These are phyloP conservation scores for Mucor saturninus DNA, from an alignment of 371 early-diverging fungal genomes.

Conservation along the genomic window DNA sequence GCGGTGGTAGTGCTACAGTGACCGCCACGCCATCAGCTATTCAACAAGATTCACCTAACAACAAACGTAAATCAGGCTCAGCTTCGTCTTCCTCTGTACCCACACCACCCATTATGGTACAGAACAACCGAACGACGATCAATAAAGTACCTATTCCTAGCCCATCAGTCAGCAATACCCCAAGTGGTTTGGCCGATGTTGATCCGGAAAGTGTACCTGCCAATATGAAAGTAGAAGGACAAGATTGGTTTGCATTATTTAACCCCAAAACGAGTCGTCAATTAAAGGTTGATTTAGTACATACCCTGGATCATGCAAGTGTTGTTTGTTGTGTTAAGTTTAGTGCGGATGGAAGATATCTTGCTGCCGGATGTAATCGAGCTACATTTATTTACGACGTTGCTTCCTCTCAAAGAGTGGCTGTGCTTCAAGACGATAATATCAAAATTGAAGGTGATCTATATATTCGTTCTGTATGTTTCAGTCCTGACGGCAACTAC, in stretches of 20 bases:
- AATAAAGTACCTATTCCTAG: conserved; percentile 9
- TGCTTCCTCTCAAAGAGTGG: conserved; percentile 69
- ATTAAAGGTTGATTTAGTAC: conserved; percentile 83
- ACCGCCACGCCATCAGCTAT: conserved; percentile 8
- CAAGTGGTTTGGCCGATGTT: conserved; percentile 67
- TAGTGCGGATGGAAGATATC: conserved; percentile 87
- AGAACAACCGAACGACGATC: neutral
- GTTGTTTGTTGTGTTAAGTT: conserved; percentile 98
- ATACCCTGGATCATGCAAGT: conserved; percentile 84
- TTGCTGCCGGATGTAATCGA: conserved; percentile 96
- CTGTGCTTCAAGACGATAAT: conserved; percentile 79
- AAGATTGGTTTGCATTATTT: conserved; percentile 89
- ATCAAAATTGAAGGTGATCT: conserved; percentile 80
- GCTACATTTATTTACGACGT: conserved; percentile 91
- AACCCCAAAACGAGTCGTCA: conserved; percentile 74
- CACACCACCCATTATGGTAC: conserved; percentile 17
- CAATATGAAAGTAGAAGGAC: conserved; percentile 81
- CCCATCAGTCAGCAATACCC: conserved; percentile 13
- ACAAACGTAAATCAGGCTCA: conserved; percentile 15
- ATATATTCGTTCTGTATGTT: conserved; percentile 96
- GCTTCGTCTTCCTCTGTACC: conserved; percentile 9
- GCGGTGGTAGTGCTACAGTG: conserved; percentile 7
- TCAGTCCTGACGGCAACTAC: conserved; percentile 91
- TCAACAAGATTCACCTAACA: conserved; percentile 15
- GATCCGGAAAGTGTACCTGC: conserved; percentile 83